These are phyloP conservation scores for Entomortierella lignicola DNA, from an alignment of 192 early-diverging fungal species.

Conservation along the genomic window DNA sequence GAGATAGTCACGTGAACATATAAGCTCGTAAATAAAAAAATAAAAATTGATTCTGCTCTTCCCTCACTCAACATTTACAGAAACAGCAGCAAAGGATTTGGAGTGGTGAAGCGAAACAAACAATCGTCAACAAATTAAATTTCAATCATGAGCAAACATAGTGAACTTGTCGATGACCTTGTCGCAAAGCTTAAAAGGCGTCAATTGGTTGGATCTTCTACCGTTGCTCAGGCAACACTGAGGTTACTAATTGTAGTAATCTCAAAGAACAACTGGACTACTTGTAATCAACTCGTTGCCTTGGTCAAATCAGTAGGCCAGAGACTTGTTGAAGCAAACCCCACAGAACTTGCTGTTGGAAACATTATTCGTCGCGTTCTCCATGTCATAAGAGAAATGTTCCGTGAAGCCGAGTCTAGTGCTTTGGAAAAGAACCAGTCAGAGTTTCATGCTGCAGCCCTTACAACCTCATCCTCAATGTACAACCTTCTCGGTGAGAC, in stretches of 20 bases:
- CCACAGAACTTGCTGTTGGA: conserved; percentile 85
- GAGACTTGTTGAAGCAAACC: conserved; percentile 79
- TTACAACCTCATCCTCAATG: conserved; percentile 65
- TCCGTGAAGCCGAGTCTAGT: conserved; percentile 51
- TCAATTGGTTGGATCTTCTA: conserved; percentile 76
- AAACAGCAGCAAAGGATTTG: too few relatives aligned
- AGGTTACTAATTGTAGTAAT: conserved; percentile 82
- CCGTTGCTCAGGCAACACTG: conserved; percentile 77
- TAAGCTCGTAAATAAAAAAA: too few relatives aligned
- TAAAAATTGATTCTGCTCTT: too few relatives aligned
- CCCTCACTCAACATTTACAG: too few relatives aligned
- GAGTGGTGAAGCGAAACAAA: too few relatives aligned
- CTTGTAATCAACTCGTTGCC: conserved; percentile 67
- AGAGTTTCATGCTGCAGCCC: conserved; percentile 38
- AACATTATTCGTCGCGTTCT: conserved; percentile 90
- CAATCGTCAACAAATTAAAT: not conserved
- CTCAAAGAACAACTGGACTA: conserved; percentile 77
- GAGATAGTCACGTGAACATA: too few relatives aligned
- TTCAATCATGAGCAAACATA: conserved; percentile 43
- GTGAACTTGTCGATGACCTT: conserved; percentile 61
- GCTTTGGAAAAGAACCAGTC: conserved; percentile 17
- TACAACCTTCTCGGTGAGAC: conserved; percentile 74
- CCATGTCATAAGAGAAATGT: conserved; percentile 84
- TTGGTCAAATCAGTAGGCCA: conserved; percentile 77
- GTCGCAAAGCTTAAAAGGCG: conserved; percentile 67